Conservation (phyloP, 2,329 filamentous ascomycete genomes). For the Dendrostoma leiphaemia region DNA sequence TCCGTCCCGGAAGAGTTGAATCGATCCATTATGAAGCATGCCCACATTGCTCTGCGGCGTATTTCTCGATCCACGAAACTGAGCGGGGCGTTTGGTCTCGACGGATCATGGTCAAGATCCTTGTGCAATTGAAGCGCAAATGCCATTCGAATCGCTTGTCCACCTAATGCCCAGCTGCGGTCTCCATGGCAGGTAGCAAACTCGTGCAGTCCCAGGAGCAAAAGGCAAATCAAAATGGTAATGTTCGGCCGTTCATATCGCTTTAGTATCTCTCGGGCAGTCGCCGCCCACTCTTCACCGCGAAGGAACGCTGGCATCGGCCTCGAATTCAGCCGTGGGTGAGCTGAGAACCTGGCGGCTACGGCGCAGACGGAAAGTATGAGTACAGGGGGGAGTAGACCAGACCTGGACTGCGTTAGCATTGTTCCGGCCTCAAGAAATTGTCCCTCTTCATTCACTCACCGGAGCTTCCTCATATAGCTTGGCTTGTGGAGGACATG, state of each 20-base stretch:
- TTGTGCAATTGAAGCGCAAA: slow-evolving; percentile 92
- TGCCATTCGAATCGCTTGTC: slow-evolving; percentile 94
- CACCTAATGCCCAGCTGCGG: slow-evolving; percentile 91
- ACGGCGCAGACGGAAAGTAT: slow-evolving; percentile 93
- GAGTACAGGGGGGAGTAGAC: slow-evolving; percentile 82
- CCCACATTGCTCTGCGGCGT: slow-evolving; percentile 93
- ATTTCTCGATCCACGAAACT: slow-evolving; percentile 95
- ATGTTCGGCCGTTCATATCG: slow-evolving; percentile 95
- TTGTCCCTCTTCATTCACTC: slow-evolving; percentile 30
- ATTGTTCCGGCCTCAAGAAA: slow-evolving; percentile 3
- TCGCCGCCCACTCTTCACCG: slow-evolving; percentile 86
- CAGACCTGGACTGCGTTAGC: slow-evolving; percentile 48
- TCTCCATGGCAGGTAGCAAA: slow-evolving; percentile 97
- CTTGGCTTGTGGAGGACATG: slow-evolving; percentile 94
- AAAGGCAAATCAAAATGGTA: slow-evolving; percentile 86
- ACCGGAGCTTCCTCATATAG: slow-evolving; percentile 85
- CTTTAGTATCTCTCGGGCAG: slow-evolving; percentile 83
- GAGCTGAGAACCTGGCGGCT: slow-evolving; percentile 90
- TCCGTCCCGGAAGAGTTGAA: slow-evolving; percentile 97
- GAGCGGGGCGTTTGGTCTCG: slow-evolving; percentile 63
- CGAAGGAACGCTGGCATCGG: slow-evolving; percentile 78
- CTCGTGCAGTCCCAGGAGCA: slow-evolving; percentile 88
- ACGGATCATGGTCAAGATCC: slow-evolving; percentile 80
- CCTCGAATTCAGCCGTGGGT: slow-evolving; percentile 69
- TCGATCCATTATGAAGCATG: slow-evolving; percentile 94